Percentiles rank a stretch among this genome's conserved stretches.
Evolutionary conservation across 352 stramenopile genomes (phyloP).

Genomic region (Globisporangium megalacanthum): DNA sequence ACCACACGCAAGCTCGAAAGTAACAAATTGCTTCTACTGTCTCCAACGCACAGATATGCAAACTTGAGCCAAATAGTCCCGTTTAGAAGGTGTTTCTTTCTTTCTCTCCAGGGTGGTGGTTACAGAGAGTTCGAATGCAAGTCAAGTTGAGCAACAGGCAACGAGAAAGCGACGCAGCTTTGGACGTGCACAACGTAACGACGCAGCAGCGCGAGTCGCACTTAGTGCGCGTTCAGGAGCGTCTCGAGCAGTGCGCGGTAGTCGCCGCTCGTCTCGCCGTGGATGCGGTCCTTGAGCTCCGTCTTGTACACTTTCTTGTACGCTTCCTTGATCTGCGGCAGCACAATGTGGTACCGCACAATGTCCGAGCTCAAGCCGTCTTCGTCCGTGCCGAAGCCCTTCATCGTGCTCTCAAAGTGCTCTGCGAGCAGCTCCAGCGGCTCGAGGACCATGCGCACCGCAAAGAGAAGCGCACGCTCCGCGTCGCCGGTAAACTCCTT

Average conservation of each 20-base stretch:
- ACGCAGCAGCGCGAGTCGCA: slow-evolving; percentile 1
- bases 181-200: slow-evolving; percentile 1
- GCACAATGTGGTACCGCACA: slow-evolving; percentile 77
- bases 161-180: not conserved
- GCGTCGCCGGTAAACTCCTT: slow-evolving; percentile 81
- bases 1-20: no score
- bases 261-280: slow-evolving; percentile 75
- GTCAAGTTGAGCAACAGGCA: not conserved
- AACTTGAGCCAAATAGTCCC: no score
- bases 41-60: no score
- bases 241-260: slow-evolving; percentile 63
- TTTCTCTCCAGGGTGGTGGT: no score
- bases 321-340: slow-evolving; percentile 61
- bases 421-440: slow-evolving; percentile 57
- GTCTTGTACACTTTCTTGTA: slow-evolving; percentile 79
- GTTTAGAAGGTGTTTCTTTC: no score
- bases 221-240: slow-evolving; percentile 40
- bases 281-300: slow-evolving; percentile 75
- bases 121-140: no score
- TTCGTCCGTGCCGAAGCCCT: slow-evolving; percentile 64
- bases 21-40: no score
- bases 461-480: slow-evolving; percentile 58
- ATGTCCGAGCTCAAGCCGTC: slow-evolving; percentile 22
- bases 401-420: slow-evolving; percentile 70
- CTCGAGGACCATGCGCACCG: slow-evolving; percentile 47